phyloP scores from a whole-genome alignment of 2,329 filamentous ascomycete species.

The Claviceps sp. region DNA sequence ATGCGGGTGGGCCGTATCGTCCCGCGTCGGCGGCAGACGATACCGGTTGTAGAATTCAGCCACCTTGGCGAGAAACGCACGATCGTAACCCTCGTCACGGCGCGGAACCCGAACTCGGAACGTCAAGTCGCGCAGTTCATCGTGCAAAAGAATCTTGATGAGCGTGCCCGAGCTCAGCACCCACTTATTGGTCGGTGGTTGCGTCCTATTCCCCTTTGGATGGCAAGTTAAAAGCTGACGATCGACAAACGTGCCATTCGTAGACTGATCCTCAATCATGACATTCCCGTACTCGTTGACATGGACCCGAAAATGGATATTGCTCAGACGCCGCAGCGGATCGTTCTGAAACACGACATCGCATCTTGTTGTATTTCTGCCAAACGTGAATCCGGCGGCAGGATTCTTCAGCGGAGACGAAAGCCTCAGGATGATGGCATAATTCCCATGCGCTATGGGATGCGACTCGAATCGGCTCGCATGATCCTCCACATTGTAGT shows the following conservation, averaged over 20 bases:
- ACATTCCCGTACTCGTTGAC: constrained; percentile 74
- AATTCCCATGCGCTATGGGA: constrained; percentile 36
- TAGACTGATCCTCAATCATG: constrained; percentile 89
- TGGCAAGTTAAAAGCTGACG: constrained; percentile 44
- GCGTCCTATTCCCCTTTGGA: constrained; percentile 18
- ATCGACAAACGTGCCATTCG: constrained; percentile 90
- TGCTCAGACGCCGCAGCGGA: constrained; percentile 64
- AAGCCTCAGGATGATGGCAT: constrained; percentile 69
- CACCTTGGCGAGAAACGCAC: constrained; percentile 56
- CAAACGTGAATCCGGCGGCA: constrained; percentile 68
- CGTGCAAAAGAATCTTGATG: constrained; percentile 52
- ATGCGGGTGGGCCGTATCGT: constrained; percentile 29
- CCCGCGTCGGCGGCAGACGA: constrained; percentile 28
- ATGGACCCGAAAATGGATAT: constrained; percentile 91
- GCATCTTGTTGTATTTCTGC: constrained; percentile 57
- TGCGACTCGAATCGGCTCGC: constrained; percentile 29
- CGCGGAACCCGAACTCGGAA: constrained; percentile 81
- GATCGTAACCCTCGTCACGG: constrained; percentile 51
- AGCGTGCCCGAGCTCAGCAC: constrained; percentile 62
- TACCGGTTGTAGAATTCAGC: constrained; percentile 45
- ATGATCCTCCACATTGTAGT: constrained; percentile 38
- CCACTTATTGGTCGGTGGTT: constrained; percentile 25
- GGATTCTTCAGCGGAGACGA: constrained; percentile 60
- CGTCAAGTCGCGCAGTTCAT: constrained; percentile 45
- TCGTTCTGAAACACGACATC: constrained; percentile 60